phyloP scores from a whole-genome alignment of 2,329 filamentous ascomycete species.

The Aschersonia sp. region DNA sequence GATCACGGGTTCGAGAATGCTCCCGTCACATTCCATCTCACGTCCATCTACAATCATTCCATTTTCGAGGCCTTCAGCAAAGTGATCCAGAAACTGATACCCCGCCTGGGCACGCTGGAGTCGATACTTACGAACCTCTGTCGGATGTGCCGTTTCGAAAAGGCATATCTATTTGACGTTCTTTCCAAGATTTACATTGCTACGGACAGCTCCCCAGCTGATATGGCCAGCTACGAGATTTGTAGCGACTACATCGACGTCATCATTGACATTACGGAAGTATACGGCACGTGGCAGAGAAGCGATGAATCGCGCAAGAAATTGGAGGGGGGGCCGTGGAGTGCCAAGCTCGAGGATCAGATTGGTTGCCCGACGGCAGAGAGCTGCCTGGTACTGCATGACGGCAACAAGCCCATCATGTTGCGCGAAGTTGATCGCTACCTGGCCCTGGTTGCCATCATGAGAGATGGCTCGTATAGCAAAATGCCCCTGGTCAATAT shows the following conservation, averaged over 20 bases:
- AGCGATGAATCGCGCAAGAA: conserved; percentile 36
- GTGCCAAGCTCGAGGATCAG: conserved; percentile 48
- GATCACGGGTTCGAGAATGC: conserved; percentile 90
- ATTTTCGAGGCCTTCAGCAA: conserved; percentile 98
- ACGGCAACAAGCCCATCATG: conserved; percentile 49
- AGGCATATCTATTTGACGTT: conserved; percentile 95
- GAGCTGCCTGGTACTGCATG: conserved; percentile 52
- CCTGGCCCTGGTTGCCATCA: conserved; percentile 69
- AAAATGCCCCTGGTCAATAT: conserved; percentile 77
- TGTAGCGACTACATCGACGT: conserved; percentile 98
- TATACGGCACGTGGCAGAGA: conserved; percentile 67
- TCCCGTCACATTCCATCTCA: conserved; percentile 87
- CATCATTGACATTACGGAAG: conserved; percentile 90
- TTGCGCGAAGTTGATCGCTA: conserved; percentile 58
- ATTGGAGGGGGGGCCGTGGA: conserved; percentile 46
- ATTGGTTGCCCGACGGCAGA: conserved; percentile 51
- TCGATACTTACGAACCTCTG: conserved; percentile 88
- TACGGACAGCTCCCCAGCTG: conserved; percentile 81
- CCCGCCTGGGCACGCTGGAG: conserved; percentile 82
- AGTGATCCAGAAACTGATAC: conserved; percentile 94
- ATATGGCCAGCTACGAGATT: conserved; percentile 94
- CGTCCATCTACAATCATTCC: conserved; percentile 95
- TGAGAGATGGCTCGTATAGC: conserved; percentile 73
- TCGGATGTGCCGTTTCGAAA: conserved; percentile 88
- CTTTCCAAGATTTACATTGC: conserved; percentile 98